These are phyloP conservation scores for Saksenaea oblongispora DNA, from an alignment of 371 early-diverging fungal genomes.

Conservation along the genomic window DNA sequence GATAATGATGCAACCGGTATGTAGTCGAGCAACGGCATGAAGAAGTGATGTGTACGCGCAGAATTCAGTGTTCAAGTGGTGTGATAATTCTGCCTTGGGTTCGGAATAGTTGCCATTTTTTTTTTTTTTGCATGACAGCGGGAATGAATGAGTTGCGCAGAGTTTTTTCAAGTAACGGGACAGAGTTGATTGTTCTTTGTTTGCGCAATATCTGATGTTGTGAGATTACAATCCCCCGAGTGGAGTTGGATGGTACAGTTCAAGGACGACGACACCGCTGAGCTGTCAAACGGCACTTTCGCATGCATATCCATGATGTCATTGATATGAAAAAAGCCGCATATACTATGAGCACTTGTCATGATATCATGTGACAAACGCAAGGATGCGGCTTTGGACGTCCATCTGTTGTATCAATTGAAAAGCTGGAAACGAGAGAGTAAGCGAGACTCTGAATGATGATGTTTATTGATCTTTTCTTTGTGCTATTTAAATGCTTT, in stretches of 20 bases:
- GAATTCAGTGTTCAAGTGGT: slow-evolving; percentile 12
- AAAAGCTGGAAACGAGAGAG: no score
- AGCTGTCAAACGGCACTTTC: not conserved
- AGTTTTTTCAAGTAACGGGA: slow-evolving; percentile 4
- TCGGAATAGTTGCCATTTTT: slow-evolving; percentile 12
- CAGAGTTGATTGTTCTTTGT: not conserved
- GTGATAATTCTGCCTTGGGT: slow-evolving; percentile 4
- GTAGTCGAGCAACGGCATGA: slow-evolving; percentile 12
- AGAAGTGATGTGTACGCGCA: not conserved
- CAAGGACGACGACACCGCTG: not conserved
- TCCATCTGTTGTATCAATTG: no score
- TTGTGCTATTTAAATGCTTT: no score
- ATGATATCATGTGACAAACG: slow-evolving; percentile 1
- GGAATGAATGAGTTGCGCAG: slow-evolving; percentile 11
- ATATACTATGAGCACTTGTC: not conserved
- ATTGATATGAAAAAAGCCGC: slow-evolving; percentile 1
- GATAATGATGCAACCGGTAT: slow-evolving; percentile 2
- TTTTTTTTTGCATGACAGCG: slow-evolving; percentile 4
- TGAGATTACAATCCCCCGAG: no score
- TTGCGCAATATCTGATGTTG: not conserved
- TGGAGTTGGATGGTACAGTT: slow-evolving; percentile 9
- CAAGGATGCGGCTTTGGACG: no score
- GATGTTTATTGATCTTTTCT: no score
- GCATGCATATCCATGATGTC: slow-evolving; percentile 5
- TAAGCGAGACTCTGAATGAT: no score